These are phyloP conservation scores for Zelopaecilomyces penicillatus DNA, from an alignment of 2,329 filamentous ascomycete genomes.

Conservation along the genomic window DNA sequence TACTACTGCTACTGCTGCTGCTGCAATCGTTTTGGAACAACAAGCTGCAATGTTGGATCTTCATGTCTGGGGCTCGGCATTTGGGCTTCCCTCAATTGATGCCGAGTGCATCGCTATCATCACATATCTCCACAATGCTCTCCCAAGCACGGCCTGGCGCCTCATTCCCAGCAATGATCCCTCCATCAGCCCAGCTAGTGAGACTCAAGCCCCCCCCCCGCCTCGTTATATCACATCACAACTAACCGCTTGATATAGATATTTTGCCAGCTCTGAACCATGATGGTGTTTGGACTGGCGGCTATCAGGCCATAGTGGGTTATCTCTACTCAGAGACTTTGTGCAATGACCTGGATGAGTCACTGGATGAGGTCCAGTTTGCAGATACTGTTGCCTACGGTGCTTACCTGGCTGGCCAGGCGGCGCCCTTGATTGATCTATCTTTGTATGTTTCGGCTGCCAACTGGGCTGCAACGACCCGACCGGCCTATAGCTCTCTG, in stretches of 20 bases:
- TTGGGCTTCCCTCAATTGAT: conserved; percentile 83
- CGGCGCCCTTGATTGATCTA: conserved; percentile 72
- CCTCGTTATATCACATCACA: conserved; percentile 5
- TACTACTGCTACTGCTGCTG: too few species aligned
- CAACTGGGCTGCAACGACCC: conserved; percentile 72
- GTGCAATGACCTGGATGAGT: conserved; percentile 29
- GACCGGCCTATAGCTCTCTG: conserved; percentile 70
- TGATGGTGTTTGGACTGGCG: conserved; percentile 44
- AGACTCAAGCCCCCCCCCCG: conserved; percentile 12
- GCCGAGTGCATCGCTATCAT: conserved; percentile 81
- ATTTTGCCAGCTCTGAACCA: conserved; percentile 48
- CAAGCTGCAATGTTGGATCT: conserved; percentile 46
- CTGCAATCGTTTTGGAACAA: too few species aligned
- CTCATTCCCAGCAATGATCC: conserved; percentile 68
- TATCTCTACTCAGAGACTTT: conserved; percentile 40
- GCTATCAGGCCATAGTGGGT: conserved; percentile 52
- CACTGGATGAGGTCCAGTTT: conserved; percentile 29
- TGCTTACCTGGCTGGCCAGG: conserved; percentile 65
- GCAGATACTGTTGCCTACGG: conserved; percentile 47
- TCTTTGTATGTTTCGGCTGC: conserved; percentile 83
- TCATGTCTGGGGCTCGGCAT: conserved; percentile 84
- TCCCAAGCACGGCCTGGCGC: conserved; percentile 55
- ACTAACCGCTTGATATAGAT: conserved; percentile 30
- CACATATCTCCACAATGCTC: conserved; percentile 60
- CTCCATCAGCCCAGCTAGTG: conserved; percentile 62